Evolutionary conservation across 352 stramenopile species (phyloP).

Genomic region (Phytopythium cucurbitacearum): DNA sequence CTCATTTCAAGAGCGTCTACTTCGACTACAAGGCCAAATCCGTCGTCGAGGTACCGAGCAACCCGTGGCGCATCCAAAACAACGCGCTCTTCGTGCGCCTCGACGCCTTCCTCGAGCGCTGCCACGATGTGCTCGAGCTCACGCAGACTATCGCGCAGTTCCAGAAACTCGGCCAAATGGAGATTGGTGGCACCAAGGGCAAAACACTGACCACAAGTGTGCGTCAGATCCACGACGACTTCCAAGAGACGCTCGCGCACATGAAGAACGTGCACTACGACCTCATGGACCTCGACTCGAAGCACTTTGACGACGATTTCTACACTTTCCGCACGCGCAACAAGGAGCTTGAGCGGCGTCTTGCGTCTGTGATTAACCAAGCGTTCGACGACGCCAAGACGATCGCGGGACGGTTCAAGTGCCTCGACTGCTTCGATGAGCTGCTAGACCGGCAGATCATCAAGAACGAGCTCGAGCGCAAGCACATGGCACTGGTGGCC

Average conservation of each 20-base stretch:
- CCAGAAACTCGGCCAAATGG: slow-evolving; percentile 80
- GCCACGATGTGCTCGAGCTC: slow-evolving; percentile 88
- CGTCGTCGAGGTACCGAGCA: slow-evolving; percentile 67
- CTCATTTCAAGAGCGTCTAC: slow-evolving; percentile 89
- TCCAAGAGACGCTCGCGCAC: slow-evolving; percentile 64
- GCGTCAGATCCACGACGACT: slow-evolving; percentile 86
- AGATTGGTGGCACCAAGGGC: slow-evolving; percentile 91
- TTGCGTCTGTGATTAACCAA: slow-evolving; percentile 89
- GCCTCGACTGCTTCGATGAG: slow-evolving; percentile 90
- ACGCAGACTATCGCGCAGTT: slow-evolving; percentile 90
- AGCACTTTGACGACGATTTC: slow-evolving; percentile 90
- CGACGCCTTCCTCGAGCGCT: slow-evolving; percentile 90
- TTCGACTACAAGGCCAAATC: slow-evolving; percentile 92
- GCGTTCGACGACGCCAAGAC: slow-evolving; percentile 92
- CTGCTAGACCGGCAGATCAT: slow-evolving; percentile 81
- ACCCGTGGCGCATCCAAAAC: slow-evolving; percentile 90
- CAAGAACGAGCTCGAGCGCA: slow-evolving; percentile 87
- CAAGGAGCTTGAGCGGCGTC: slow-evolving; percentile 84
- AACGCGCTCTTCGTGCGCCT: slow-evolving; percentile 90
- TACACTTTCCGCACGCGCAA: slow-evolving; percentile 88
- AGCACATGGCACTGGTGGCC: slow-evolving; percentile 75
- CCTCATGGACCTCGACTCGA: slow-evolving; percentile 86
- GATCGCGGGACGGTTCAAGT: slow-evolving; percentile 83
- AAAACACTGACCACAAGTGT: slow-evolving; percentile 90
- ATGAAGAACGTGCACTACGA: slow-evolving; percentile 87